Evolutionary conservation across 2,329 filamentous ascomycete genomes (phyloP), one percentile per base, ranked within the genome.

Genomic region (Neoascochyta sp.): DNA sequence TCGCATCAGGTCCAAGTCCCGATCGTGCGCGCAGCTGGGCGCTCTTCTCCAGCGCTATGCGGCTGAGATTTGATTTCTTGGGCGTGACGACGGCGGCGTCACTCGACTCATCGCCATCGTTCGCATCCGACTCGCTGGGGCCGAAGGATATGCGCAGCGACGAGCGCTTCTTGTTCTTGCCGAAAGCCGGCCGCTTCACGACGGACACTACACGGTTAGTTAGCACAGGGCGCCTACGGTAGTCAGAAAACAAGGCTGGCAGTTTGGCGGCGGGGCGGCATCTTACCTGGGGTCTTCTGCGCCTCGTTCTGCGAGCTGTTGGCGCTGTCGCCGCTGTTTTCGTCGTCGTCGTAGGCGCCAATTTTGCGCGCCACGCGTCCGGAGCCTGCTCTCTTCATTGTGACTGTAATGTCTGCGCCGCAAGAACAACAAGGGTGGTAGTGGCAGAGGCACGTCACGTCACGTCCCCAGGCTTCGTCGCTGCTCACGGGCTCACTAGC

Each of bases 91-190:
- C 65, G 28, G 75, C 73, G 0, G 65, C 58, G n/a, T 65, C 63
- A 23, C 55, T 51, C 8, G 65, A 67, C 9, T 74, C 70, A 21
- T 71, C 69, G 13, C 71, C 69, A 25, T 75, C 73, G 5, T 71
- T 75, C 13, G 28, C 50, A 5, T 73, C 71, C 11, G 71, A 70
- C 26, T 74, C 71, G 16, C 70, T 69, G 0, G 76, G 75, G 0
- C 81, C 86, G 57, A 95, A 93, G 0, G 87, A 93, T 13, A 93
- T 71, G 5, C 83, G 78, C 3, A 86, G 73, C 10, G 79, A 79
- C 4, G 83, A 81, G 53, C 86, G 86, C 60, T 87, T 90, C 35
- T 80, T 76, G 32, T 62, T 50, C 48, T 76, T 78, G n/a, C 58
- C 58, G 18, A 60, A 53, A 18, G 47, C 27, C n/a, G 75, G 75